These are phyloP conservation scores for Pleurostoma richardsiae DNA, from an alignment of 2,329 filamentous ascomycete genomes.

Conservation along the genomic window DNA sequence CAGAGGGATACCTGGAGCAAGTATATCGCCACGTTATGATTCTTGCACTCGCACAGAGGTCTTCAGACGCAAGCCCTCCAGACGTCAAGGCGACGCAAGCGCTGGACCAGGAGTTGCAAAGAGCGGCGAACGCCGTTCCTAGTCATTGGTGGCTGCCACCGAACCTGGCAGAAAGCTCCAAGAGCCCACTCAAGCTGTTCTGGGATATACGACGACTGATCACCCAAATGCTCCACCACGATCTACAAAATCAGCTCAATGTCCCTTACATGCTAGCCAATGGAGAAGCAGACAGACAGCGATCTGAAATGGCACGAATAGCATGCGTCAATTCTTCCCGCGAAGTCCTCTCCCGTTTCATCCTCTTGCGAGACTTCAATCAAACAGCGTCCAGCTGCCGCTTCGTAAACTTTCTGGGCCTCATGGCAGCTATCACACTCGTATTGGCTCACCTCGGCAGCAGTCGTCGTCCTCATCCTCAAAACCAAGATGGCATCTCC, in stretches of 20 bases:
- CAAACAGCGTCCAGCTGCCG: slow-evolving; percentile 19
- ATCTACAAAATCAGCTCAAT: slow-evolving; percentile 25
- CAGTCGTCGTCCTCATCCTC: slow-evolving; percentile 6
- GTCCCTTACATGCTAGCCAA: slow-evolving; percentile 23
- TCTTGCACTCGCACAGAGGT: slow-evolving; percentile 26
- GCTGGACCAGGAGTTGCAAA: slow-evolving; percentile 20
- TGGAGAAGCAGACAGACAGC: neutral
- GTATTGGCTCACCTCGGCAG: slow-evolving; percentile 27
- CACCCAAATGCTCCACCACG: slow-evolving; percentile 23
- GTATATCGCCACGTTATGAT: slow-evolving; percentile 20
- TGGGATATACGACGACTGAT: slow-evolving; percentile 15
- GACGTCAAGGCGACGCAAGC: slow-evolving; percentile 14
- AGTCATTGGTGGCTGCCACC: slow-evolving; percentile 20
- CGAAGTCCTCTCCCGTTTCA: slow-evolving; percentile 28
- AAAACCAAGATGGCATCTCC: neutral
- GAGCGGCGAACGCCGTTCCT: slow-evolving; percentile 15
- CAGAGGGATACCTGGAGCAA: slow-evolving; percentile 22
- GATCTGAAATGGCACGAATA: slow-evolving; percentile 21
- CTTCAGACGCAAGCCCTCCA: slow-evolving; percentile 7
- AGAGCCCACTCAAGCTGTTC: slow-evolving; percentile 9
- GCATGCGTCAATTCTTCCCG: slow-evolving; percentile 28
- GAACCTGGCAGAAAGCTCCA: slow-evolving; percentile 9
- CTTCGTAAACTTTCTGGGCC: slow-evolving; percentile 27
- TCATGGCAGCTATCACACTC: slow-evolving; percentile 29
- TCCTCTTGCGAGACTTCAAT: slow-evolving; percentile 22